Conservation (phyloP, 1,139 yeast species). For the Hyphopichia buzzinii region DNA sequence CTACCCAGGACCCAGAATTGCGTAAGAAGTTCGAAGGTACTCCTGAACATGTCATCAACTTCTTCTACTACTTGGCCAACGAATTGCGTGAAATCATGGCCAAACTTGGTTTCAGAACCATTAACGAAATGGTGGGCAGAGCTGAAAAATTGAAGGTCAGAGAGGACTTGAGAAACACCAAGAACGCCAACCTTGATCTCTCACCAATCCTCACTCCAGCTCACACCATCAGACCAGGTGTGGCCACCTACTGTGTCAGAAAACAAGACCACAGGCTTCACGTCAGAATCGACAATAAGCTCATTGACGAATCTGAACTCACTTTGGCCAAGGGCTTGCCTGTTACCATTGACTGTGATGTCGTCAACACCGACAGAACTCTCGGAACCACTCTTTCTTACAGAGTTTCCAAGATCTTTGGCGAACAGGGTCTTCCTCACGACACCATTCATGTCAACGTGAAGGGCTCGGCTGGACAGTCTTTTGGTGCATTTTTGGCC, state of each 20-base stretch:
- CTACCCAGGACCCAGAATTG: conserved; percentile 94
- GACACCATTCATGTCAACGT: conserved; percentile 93
- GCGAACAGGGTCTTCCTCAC: conserved; percentile 90
- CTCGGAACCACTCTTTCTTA: conserved; percentile 93
- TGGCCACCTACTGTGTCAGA: conserved; percentile 87
- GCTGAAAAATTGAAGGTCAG: conserved; percentile 86
- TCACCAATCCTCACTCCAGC: conserved; percentile 96
- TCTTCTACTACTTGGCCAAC: conserved; percentile 90
- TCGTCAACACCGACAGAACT: conserved; percentile 94
- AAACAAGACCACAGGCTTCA: conserved; percentile 94
- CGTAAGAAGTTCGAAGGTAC: conserved; percentile 93
- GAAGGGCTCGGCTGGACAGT: conserved; percentile 95
- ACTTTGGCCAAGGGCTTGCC: conserved; percentile 94
- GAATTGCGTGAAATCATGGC: conserved; percentile 95
- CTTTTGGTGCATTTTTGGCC: conserved; percentile 96
- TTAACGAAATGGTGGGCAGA: conserved; percentile 97
- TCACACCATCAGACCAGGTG: conserved; percentile 96
- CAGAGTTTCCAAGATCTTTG: conserved; percentile 89
- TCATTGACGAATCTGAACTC: conserved; percentile 91
- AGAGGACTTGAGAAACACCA: conserved; percentile 81
- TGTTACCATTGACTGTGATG: conserved; percentile 88
- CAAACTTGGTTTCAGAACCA: conserved; percentile 87
- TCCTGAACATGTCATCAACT: conserved; percentile 97
- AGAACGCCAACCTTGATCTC: conserved; percentile 88
- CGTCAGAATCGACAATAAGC: conserved; percentile 89